phyloP scores from a whole-genome alignment of 495 filamentous ascomycete species.

The Venustampulla echinocandica region DNA sequence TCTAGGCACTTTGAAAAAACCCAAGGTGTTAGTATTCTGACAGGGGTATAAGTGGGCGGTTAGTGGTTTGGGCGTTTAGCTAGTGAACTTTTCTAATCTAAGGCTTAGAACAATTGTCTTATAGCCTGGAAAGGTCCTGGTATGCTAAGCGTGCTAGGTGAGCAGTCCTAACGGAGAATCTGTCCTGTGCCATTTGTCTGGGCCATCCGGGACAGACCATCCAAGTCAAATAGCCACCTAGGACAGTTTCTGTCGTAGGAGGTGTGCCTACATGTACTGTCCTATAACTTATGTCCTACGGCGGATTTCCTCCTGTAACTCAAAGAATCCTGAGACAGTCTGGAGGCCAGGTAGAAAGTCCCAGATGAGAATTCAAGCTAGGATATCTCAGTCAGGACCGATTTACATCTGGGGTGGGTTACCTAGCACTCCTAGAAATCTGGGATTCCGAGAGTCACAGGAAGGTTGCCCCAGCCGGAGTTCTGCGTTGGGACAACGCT shows the following conservation, averaged over 20 bases:
- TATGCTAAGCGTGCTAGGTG: not conserved
- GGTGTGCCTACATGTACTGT: not conserved
- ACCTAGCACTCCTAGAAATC: slow-evolving; percentile 8
- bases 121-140: not conserved
- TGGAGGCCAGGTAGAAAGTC: slow-evolving; percentile 6
- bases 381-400: slow-evolving; percentile 4
- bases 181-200: slow-evolving; percentile 1
- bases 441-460: slow-evolving; percentile 9
- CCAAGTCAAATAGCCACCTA: slow-evolving; percentile 3
- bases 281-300: not conserved
- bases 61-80: too few species aligned
- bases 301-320: not conserved
- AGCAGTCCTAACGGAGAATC: not conserved
- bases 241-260: slow-evolving; percentile 1
- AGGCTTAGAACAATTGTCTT: not conserved
- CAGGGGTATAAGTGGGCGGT: too few species aligned
- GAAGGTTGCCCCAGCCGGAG: slow-evolving; percentile 7
- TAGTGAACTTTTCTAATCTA: too few species aligned
- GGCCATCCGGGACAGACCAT: not conserved
- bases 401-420: slow-evolving; percentile 2
- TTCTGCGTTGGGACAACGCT: slow-evolving; percentile 1
- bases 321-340: slow-evolving; percentile 1
- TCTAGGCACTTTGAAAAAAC: too few species aligned
- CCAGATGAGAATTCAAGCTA: slow-evolving; percentile 6
- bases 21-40: too few species aligned